A percentile compares a stretch with the other conserved stretches of the same genome.
Evolutionary conservation across 768 basidiomycete species (phyloP).

Genomic region (Dictyophora rubrovolvata): DNA sequence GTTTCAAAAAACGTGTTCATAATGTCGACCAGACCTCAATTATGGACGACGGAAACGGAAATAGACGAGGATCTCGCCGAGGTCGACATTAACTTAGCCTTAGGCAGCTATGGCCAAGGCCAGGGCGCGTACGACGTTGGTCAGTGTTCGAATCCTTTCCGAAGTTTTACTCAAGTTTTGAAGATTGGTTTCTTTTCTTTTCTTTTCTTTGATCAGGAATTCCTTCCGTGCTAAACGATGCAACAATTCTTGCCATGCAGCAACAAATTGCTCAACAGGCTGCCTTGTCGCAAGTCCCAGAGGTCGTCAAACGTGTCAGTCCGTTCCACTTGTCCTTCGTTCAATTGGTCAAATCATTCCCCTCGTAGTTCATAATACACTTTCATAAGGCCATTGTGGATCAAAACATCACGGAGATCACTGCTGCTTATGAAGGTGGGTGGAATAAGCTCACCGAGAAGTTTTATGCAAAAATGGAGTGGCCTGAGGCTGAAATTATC

Average conservation of each 20-base stretch:
- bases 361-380: conserved; percentile 79
- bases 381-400: conserved; percentile 90
- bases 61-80: conserved; percentile 67
- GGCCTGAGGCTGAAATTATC: conserved; percentile 96
- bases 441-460: conserved; percentile 98
- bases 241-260: conserved; percentile 61
- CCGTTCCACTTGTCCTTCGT: neutral
- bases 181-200: no score
- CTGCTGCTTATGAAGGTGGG: conserved; percentile 88
- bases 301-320: conserved; percentile 79
- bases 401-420: conserved; percentile 86
- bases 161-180: neutral
- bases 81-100: conserved; percentile 58
- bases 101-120: conserved; percentile 55
- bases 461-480: conserved; percentile 88
- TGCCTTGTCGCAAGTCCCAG: conserved; percentile 75
- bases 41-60: conserved; percentile 74
- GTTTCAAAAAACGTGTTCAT: conserved; percentile 13
- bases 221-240: conserved; percentile 55
- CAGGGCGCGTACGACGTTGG: conserved; percentile 60
- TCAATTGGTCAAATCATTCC: conserved; percentile 4
- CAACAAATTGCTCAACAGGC: conserved; percentile 79
- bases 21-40: conserved; percentile 44
- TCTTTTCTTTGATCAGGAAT: conserved; percentile 7
- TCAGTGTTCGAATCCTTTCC: conserved; percentile 20